Evolutionary conservation across 106 monocot genomes (phyloP), one percentile per base, ranked within the genome.

Genomic region (Acorus gramineus): DNA sequence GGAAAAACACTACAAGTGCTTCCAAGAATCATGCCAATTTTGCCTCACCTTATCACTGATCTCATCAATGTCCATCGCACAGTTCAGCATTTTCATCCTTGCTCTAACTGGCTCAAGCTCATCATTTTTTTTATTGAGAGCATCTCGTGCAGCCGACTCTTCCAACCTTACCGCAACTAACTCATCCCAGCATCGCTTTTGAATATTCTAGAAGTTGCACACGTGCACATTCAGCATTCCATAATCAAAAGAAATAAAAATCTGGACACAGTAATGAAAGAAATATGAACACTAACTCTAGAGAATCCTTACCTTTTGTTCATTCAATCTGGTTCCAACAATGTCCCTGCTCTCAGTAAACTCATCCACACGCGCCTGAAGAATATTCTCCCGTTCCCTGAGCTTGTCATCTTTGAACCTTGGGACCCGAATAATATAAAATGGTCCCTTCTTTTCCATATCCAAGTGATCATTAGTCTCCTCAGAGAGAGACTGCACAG

Each of bases 41-140:
- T 49, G 11, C 52, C 42, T 46, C 51, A 88, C 85, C 86, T 76
- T 59, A 14, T 85, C 76, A 65, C 85, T 78, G 54, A 89, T 80
- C 28, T 89, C 83, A 72, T 78, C 76, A 74, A 93, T 64, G 8
- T 80, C 82, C 57, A 14, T 75, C 46, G 74, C 85, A 64, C 71
- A 76, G 54, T 89, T 81, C 58, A 85, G 49, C 61, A 50, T 83
- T 28, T 53, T 69, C 8, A 87, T 67, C 42, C 53, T 61, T 28
- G 63, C 57, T 61, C 76, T 76, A 13, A 79, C 66, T 52, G 53
- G 52, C 43, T 73, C 71, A 49, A 81, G 60, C 59, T 85, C 85
- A 50, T 77, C 58, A 13, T 76, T 75, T 56, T 89, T 89, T 42
- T 66, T 71, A 74, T 9, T 60, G 44, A 74, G 28, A 42, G 66